A percentile compares a stretch with the other conserved stretches of the same genome.
phyloP scores from a whole-genome alignment of 2,329 filamentous ascomycete species.

The Rhexocercosporidium sp. region DNA sequence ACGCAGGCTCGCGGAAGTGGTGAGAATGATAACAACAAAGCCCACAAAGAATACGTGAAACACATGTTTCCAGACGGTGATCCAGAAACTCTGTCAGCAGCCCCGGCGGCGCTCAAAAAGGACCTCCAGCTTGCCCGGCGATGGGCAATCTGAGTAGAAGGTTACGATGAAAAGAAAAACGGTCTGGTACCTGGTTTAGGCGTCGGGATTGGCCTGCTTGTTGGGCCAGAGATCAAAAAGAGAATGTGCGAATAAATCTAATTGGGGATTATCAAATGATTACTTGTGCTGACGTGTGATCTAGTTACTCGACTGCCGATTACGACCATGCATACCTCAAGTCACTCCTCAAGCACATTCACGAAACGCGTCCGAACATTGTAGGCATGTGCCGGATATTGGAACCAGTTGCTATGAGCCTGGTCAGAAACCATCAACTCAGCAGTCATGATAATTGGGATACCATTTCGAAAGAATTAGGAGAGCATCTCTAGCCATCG shows the following conservation, averaged over 20 bases:
- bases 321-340: constrained; percentile 24
- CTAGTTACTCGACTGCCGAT: constrained; percentile 24
- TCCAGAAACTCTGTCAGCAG: not conserved
- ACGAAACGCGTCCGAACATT: constrained; percentile 21
- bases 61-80: not conserved
- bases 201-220: constrained; percentile 18
- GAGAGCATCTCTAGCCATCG: constrained; percentile 22
- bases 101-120: too few species aligned
- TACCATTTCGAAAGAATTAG: constrained; percentile 25
- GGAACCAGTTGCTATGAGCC: constrained; percentile 19
- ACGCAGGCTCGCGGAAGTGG: not conserved
- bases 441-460: constrained; percentile 24
- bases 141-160: constrained; percentile 16
- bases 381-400: constrained; percentile 19
- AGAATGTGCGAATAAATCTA: constrained; percentile 20
- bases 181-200: constrained; percentile 17
- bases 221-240: constrained; percentile 23
- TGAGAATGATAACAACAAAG: not conserved
- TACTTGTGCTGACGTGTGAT: constrained; percentile 22
- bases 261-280: constrained; percentile 16
- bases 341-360: constrained; percentile 22
- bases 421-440: constrained; percentile 22
- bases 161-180: constrained; percentile 17
- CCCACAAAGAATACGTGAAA: not conserved
- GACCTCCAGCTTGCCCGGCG: constrained; percentile 10